Percentiles rank a stretch among this genome's conserved stretches.
Evolutionary conservation across 2,329 filamentous ascomycete species (phyloP).

Genomic region (Dendryphion nanum): DNA sequence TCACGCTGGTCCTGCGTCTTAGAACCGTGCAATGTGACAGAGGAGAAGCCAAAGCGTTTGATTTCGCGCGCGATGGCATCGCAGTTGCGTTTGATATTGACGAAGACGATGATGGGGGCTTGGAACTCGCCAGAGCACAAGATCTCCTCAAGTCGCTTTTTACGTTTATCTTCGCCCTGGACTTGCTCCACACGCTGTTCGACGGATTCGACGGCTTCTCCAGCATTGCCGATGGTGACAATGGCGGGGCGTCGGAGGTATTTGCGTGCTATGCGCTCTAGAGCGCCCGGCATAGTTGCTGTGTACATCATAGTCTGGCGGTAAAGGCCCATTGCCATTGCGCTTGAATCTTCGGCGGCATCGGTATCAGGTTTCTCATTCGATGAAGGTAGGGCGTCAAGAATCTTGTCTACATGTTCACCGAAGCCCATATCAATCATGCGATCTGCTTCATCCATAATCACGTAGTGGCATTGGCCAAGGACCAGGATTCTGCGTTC

Average conservation of each 20-base stretch:
- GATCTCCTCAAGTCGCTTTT: constrained; percentile 93
- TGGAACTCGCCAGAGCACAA: constrained; percentile 76
- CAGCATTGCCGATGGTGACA: constrained; percentile 89
- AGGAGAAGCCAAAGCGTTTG: constrained; percentile 86
- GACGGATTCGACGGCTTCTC: constrained; percentile 95
- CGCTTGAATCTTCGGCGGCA: constrained; percentile 77
- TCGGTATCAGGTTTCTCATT: constrained; percentile 97
- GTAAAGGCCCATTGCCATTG: constrained; percentile 86
- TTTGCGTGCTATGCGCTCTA: constrained; percentile 95
- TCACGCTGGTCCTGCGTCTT: constrained; percentile 99
- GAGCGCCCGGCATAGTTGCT: constrained; percentile 89
- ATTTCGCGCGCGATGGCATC: constrained; percentile 93
- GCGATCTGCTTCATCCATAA: constrained; percentile 98
- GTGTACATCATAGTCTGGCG: constrained; percentile 99
- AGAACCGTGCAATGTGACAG: constrained; percentile 88
- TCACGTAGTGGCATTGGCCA: constrained; percentile 95
- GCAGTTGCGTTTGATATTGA: constrained; percentile 99
- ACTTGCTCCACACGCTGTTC: constrained; percentile 96
- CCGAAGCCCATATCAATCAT: constrained; percentile 99
- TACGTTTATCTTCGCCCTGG: constrained; percentile 87
- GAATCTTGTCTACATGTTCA: constrained; percentile 94
- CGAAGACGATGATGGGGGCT: constrained; percentile 95
- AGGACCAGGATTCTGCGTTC: constrained; percentile 89
- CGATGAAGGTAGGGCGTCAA: constrained; percentile 84
- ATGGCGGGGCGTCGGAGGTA: constrained; percentile 91